These are phyloP conservation scores for Cubamyces sp. DNA, from an alignment of 768 basidiomycete species.

Conservation along the genomic window DNA sequence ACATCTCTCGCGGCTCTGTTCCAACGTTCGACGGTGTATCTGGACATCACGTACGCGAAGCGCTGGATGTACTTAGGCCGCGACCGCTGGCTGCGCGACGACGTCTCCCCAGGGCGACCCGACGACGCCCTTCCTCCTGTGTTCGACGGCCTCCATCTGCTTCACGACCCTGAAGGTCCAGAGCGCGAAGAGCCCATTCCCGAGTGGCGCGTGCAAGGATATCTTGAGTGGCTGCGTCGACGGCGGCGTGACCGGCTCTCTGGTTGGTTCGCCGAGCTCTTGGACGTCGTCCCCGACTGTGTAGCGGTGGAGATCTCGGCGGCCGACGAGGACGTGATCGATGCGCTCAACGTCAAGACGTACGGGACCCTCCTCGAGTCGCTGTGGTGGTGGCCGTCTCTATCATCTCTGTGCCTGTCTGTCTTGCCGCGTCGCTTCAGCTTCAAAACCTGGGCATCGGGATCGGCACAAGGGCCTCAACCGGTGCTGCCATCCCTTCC, in stretches of 20 bases:
- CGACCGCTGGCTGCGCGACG: conserved; percentile 13
- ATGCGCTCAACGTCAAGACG: not conserved
- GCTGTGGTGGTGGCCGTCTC: conserved; percentile 16
- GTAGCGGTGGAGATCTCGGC: not conserved
- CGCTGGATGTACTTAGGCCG: not conserved
- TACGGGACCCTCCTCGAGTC: conserved; percentile 13
- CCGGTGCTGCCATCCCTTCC: conserved; percentile 4
- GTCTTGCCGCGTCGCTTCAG: not conserved
- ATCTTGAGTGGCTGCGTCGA: conserved; percentile 3
- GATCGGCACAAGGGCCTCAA: not conserved
- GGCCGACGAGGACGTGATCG: not conserved
- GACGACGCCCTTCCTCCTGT: conserved; percentile 1
- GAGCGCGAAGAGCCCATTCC: not conserved
- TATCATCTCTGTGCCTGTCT: not conserved
- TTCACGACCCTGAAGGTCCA: not conserved
- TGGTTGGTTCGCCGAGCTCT: conserved; percentile 18
- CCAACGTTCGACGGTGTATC: not conserved
- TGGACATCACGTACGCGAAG: conserved; percentile 12
- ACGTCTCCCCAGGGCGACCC: conserved; percentile 1
- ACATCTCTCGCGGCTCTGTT: not conserved
- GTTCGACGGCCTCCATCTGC: not conserved
- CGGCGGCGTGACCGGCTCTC: conserved; percentile 5
- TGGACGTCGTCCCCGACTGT: conserved; percentile 11
- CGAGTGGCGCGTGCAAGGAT: conserved; percentile 6
- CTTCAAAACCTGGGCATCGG: not conserved